These are phyloP conservation scores for Fusarium coffeatum DNA, from an alignment of 2,329 filamentous ascomycete genomes.

Conservation along the genomic window DNA sequence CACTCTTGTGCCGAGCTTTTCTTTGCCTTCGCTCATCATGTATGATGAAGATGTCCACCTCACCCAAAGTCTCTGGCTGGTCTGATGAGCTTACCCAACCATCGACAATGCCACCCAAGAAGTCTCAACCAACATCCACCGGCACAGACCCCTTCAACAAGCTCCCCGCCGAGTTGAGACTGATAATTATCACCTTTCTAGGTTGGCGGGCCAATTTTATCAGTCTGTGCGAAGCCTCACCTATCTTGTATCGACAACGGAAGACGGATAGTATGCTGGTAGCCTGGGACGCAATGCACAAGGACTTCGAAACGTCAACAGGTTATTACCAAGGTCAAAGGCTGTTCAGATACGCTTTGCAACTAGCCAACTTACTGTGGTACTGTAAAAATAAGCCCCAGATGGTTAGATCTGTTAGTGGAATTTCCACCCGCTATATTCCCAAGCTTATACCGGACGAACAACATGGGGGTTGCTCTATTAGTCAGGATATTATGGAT, in stretches of 20 bases:
- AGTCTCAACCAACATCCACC: accelerated
- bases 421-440: too few relatives aligned
- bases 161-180: neutral
- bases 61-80: neutral
- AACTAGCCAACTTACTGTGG: neutral
- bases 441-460: too few relatives aligned
- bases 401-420: accelerated
- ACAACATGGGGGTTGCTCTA: too few relatives aligned
- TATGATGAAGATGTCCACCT: neutral
- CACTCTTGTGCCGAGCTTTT: too few relatives aligned
- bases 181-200: neutral
- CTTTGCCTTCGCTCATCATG: neutral
- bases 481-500: too few relatives aligned
- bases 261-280: neutral
- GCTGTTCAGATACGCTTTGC: accelerated
- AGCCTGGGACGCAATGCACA: neutral
- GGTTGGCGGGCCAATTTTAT: accelerated
- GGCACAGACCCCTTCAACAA: neutral
- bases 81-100: neutral
- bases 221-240: neutral
- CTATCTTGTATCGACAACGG: neutral
- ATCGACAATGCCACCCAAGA: neutral
- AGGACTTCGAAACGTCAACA: neutral
- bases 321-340: neutral
- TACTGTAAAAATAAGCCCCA: neutral